Conservation (phyloP, 1,139 yeast species). For the Williopsis jadinii region DNA sequence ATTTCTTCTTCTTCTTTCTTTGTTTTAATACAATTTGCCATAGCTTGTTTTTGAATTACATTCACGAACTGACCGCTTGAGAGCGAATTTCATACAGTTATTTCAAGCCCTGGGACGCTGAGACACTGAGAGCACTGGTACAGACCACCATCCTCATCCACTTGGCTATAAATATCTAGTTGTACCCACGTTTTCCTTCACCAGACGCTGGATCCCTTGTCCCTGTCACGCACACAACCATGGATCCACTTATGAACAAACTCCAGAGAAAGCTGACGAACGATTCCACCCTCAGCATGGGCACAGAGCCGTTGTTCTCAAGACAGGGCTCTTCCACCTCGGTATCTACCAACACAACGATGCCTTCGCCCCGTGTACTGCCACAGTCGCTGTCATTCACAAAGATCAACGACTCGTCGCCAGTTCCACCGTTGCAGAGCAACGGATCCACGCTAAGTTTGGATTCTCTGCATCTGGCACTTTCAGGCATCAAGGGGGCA, state of each 20-base stretch:
- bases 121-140: no score
- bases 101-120: no score
- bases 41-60: no score
- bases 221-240: not conserved
- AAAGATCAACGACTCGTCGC: slow-evolving; percentile 4
- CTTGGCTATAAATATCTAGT: no score
- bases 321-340: slow-evolving; percentile 20
- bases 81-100: no score
- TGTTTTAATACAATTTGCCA: no score
- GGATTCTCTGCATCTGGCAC: slow-evolving; percentile 14
- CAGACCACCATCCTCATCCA: no score
- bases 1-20: no score
- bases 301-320: slow-evolving; percentile 16
- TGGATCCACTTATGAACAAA: slow-evolving; percentile 1
- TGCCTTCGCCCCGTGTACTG: slow-evolving; percentile 5
- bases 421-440: no score
- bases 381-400: slow-evolving; percentile 16
- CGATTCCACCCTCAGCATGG: slow-evolving; percentile 9
- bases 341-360: slow-evolving; percentile 9
- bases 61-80: no score
- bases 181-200: no score
- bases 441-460: slow-evolving; percentile 1
- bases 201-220: not conserved
- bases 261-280: slow-evolving; percentile 18
- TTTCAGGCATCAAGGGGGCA: slow-evolving; percentile 2